Evolutionary conservation across 768 basidiomycete species (phyloP).

Genomic region (Lactarius akahatsu): DNA sequence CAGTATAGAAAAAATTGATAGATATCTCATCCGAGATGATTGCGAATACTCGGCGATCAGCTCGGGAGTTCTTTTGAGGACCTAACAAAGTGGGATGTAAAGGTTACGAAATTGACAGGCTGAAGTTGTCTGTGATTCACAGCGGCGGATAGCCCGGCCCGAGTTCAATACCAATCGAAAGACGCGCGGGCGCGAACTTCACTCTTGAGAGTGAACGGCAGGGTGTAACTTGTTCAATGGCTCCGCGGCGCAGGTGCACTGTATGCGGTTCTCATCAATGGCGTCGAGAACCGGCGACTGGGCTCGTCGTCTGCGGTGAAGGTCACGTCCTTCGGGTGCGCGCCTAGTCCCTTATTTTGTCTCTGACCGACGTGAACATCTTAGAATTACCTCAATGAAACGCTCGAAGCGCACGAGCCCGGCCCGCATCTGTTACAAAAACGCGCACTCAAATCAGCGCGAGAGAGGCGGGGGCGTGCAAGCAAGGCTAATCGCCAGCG

Average conservation of each 20-base stretch:
- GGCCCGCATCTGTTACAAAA: constrained; percentile 65
- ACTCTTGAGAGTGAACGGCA: background rate
- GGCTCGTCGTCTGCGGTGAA: constrained; percentile 83
- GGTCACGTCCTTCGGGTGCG: constrained; percentile 86
- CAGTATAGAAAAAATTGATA: constrained; percentile 48
- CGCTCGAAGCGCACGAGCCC: constrained; percentile 61
- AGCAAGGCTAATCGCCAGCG: constrained; percentile 63
- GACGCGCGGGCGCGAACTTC: background rate
- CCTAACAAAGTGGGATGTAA: background rate
- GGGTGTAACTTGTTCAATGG: constrained; percentile 41
- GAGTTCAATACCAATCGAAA: background rate
- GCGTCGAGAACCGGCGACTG: constrained; percentile 82
- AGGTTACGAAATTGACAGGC: background rate
- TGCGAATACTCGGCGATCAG: background rate
- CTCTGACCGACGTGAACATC: background rate
- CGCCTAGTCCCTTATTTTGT: background rate
- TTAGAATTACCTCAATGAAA: constrained; percentile 83
- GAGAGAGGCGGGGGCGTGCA: constrained; percentile 50
- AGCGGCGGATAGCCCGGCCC: constrained; percentile 9
- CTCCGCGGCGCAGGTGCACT: constrained; percentile 62
- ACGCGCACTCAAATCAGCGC: constrained; percentile 58
- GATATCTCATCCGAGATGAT: constrained; percentile 47
- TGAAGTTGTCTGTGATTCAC: background rate
- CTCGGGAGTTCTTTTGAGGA: constrained; percentile 18
- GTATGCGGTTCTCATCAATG: constrained; percentile 84